Base-by-base conservation (phyloP, 2,329 filamentous ascomycete species). In the Parasarocladium wereldwijsianum region DNA sequence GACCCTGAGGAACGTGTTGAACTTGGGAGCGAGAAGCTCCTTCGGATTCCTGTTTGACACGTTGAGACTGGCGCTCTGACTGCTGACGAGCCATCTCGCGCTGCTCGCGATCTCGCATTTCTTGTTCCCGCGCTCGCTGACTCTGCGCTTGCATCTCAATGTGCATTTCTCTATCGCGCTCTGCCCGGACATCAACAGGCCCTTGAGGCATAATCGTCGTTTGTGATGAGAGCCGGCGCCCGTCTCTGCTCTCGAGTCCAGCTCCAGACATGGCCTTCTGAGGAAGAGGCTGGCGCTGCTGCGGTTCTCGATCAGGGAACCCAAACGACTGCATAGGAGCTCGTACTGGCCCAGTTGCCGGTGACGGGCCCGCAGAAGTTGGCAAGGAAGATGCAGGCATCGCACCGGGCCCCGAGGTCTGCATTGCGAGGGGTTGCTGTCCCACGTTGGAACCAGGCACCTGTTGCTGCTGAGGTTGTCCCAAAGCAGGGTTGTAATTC, bases 221-320 rank as follows among this genome's bases (percentile, higher is more conserved):
- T 24, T 56, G 52, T 8, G 51, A 47, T 3, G 50, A 45, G 20
- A 23, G 19, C 9, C 29, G 46, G 44, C 31, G 52, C 33, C n/a
- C 42, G 48, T 9, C 50, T 45, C 32, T 46, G 49, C 18, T 52
- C 54, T 28, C 43, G 43, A 29, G 49, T 38, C 22, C 22, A 28
- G 19, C 22, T 12, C 15, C 46, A 34, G 8, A 47, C 44, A 2
- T 51, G 41, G 40, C 41, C 40, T 62, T 60, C 29, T 58, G 56
- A 4, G 57, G 50, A 25, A 58, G 46, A 4, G 57, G 53, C 10
- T 56, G 47, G 21, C 54, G 44, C 30, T 47, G 49, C 12, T 45
- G 45, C 30, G 50, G 51, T 26, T 64, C 60, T 27, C 55, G 52
- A 17, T 67, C 63, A 5, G 52, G 47, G 36, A 64, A 65, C 5